Evolutionary conservation across 163 green algal genomes (phyloP).

Genomic region (Scenedesmus sp.): DNA sequence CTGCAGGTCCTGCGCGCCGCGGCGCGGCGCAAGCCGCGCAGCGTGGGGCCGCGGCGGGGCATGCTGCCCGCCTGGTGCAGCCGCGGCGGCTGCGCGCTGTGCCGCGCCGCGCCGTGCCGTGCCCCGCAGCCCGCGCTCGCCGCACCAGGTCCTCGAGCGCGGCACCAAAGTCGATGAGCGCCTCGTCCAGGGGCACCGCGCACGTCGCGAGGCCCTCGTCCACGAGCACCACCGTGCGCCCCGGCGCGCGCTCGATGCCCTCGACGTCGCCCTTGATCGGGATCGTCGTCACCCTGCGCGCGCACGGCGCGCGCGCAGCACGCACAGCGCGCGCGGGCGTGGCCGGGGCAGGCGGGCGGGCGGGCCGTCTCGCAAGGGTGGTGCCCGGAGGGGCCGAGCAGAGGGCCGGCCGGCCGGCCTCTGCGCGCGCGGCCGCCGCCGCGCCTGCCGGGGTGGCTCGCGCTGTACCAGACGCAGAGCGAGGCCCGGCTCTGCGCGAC

Average conservation of each 20-base stretch:
- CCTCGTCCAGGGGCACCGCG: constrained; percentile 80
- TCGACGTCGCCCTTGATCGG: constrained; percentile 79
- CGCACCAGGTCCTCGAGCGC: constrained; percentile 56
- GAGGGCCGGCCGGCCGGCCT: too few species aligned
- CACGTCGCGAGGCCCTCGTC: constrained; percentile 75
- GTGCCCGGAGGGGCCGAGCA: too few species aligned
- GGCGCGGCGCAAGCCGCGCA: background rate
- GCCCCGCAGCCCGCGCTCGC: too few species aligned
- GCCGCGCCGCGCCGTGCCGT: background rate
- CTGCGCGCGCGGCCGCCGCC: background rate
- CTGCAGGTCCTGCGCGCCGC: constrained; percentile 62
- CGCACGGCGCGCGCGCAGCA: background rate
- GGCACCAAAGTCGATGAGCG: constrained; percentile 71
- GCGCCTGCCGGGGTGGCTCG: constrained; percentile 68
- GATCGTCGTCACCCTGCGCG: constrained; percentile 57
- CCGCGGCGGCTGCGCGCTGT: too few species aligned
- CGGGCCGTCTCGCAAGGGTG: too few species aligned
- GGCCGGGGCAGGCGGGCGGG: too few species aligned
- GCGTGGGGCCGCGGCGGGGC: background rate
- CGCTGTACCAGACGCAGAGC: constrained; percentile 88
- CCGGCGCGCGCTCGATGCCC: constrained; percentile 78
- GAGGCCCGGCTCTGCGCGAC: constrained; percentile 80
- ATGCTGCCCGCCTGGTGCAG: background rate
- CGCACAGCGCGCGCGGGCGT: too few species aligned
- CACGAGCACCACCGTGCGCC: constrained; percentile 82